A percentile compares a stretch with the other conserved stretches of the same genome.
phyloP scores from a whole-genome alignment of 495 filamentous ascomycete genomes.

The Talaromyces ruber region DNA sequence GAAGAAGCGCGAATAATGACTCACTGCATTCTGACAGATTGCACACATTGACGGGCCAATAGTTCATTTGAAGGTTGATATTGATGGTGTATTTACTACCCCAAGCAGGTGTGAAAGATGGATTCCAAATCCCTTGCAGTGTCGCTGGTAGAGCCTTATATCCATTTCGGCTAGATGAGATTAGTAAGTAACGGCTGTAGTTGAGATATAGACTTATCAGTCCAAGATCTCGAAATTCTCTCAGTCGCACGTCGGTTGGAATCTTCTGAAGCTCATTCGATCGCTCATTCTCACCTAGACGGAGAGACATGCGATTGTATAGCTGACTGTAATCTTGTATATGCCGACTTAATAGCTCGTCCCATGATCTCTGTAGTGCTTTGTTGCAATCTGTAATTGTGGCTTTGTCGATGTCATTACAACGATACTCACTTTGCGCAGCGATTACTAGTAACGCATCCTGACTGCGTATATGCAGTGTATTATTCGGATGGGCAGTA shows the following conservation, averaged over 20 bases:
- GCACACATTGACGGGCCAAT: constrained; percentile 41
- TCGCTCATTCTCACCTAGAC: constrained; percentile 9
- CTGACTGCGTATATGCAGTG: constrained; percentile 16
- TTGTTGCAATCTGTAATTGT: constrained; percentile 16
- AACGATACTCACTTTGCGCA: constrained; percentile 31
- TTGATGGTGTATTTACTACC: constrained; percentile 49
- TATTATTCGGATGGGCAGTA: constrained; percentile 20
- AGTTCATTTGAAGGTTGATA: constrained; percentile 55
- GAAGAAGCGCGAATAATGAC: constrained; percentile 33
- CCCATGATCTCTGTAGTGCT: constrained; percentile 12
- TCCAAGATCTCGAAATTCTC: constrained; percentile 20
- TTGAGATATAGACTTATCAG: constrained; percentile 37
- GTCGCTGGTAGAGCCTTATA: constrained; percentile 41
- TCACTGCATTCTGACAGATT: constrained; percentile 28
- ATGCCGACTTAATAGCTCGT: constrained; percentile 18
- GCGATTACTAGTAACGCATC: constrained; percentile 28
- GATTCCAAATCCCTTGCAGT: constrained; percentile 51
- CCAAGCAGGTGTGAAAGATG: constrained; percentile 40
- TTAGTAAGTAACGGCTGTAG: constrained; percentile 39
- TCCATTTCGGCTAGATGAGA: constrained; percentile 33
- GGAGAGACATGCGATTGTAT: constrained; percentile 23
- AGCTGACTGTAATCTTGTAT: constrained; percentile 23
- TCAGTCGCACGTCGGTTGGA: constrained; percentile 23
- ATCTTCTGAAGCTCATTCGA: constrained; percentile 1
- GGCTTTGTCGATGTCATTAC: constrained; percentile 15